Percentiles rank a stretch among this genome's conserved stretches.
phyloP scores from a whole-genome alignment of 768 basidiomycete genomes.

The Suillus subaureus region DNA sequence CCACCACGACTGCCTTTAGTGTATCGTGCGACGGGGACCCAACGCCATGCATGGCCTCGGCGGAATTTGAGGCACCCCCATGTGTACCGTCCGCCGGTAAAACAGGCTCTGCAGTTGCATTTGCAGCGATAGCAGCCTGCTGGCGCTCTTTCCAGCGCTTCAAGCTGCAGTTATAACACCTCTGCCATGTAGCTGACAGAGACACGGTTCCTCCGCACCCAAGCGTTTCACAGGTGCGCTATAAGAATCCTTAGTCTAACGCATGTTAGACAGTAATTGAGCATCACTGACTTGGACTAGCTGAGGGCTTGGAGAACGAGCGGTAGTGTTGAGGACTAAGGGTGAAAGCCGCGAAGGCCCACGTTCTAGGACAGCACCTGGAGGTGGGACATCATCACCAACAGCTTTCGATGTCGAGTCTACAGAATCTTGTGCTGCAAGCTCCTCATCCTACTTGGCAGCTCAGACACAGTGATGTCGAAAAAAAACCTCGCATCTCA shows the following conservation, averaged over 20 bases:
- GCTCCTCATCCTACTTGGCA: background rate
- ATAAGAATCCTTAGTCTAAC: background rate
- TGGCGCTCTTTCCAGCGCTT: constrained; percentile 22
- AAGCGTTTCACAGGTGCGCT: constrained; percentile 21
- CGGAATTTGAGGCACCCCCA: constrained; percentile 6
- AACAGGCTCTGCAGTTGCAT: background rate
- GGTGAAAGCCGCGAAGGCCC: background rate
- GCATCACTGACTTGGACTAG: background rate
- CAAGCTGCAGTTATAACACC: constrained; percentile 23
- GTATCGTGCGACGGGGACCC: background rate
- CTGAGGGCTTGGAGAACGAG: constrained; percentile 3
- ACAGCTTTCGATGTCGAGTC: background rate
- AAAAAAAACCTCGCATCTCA: background rate
- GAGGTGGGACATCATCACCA: background rate
- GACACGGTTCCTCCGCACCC: constrained; percentile 20
- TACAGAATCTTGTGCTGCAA: background rate
- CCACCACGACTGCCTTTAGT: background rate
- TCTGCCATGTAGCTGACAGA: constrained; percentile 11
- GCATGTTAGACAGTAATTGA: background rate
- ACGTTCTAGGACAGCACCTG: background rate
- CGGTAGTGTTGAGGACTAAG: background rate
- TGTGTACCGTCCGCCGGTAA: background rate
- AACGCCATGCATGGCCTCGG: background rate
- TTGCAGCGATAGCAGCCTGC: background rate
- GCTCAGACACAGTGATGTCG: background rate